Percentiles rank a stretch among this genome's conserved stretches.
phyloP scores from a whole-genome alignment of 2,329 filamentous ascomycete genomes.

The Penicillium rolfsii region DNA sequence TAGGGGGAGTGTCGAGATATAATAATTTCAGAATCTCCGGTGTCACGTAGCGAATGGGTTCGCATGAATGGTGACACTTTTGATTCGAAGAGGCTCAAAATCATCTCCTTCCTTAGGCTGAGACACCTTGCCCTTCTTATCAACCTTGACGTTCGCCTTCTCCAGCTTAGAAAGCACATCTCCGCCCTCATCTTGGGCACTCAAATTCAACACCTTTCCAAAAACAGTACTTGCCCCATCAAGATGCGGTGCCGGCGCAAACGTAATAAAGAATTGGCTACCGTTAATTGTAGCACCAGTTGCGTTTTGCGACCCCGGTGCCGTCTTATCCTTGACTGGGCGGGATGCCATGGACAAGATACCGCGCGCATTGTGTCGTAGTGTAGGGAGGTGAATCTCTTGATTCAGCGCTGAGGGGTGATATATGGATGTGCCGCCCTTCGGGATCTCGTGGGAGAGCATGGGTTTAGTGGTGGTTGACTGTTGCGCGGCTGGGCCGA shows the following conservation, averaged over 20 bases:
- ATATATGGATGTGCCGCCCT: slow-evolving; percentile 61
- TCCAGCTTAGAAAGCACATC: slow-evolving; percentile 56
- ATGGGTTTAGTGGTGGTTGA: slow-evolving; percentile 45
- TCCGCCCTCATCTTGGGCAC: slow-evolving; percentile 48
- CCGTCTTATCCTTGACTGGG: slow-evolving; percentile 47
- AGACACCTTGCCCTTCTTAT: slow-evolving; percentile 63
- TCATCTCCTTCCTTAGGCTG: slow-evolving; percentile 47
- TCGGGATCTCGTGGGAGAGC: slow-evolving; percentile 54
- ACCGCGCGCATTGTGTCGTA: slow-evolving; percentile 61
- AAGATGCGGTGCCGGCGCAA: slow-evolving; percentile 64
- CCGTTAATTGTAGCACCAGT: slow-evolving; percentile 53
- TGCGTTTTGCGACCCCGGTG: slow-evolving; percentile 51
- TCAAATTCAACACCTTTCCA: slow-evolving; percentile 59
- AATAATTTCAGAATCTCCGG: too few relatives aligned
- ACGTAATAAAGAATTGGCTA: slow-evolving; percentile 67
- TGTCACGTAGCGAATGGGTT: slow-evolving; percentile 64
- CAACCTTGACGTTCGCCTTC: slow-evolving; percentile 62
- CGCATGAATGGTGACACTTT: slow-evolving; percentile 63
- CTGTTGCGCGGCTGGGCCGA: slow-evolving; percentile 48
- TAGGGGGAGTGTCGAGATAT: not conserved
- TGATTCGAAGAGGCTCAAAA: slow-evolving; percentile 58
- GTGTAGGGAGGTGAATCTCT: slow-evolving; percentile 61
- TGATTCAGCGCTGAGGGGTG: slow-evolving; percentile 60
- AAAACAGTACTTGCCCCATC: slow-evolving; percentile 71
- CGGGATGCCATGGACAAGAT: slow-evolving; percentile 64